Evolutionary conservation across 352 stramenopile genomes (phyloP), one percentile per base, ranked within the genome.

Genomic region (Globisporangium nodosum): DNA sequence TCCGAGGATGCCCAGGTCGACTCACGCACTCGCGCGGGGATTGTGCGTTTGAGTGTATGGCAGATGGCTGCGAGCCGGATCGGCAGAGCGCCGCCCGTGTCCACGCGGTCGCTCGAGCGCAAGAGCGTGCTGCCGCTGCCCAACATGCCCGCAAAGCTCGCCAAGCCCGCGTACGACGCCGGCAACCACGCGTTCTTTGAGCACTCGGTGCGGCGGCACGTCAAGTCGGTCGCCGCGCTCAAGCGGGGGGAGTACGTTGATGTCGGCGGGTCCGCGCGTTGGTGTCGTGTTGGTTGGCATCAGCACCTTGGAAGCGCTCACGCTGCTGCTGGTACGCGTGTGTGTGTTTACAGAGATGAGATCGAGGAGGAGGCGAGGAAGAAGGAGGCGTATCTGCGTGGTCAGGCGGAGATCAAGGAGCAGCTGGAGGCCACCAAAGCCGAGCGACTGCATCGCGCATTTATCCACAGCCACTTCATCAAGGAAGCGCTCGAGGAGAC

Each of bases 401-500:
- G 58, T 18, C 70, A 84, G 51, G 56, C 58, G 3, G 65, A 70
- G 11, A 57, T 82, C 31, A 68, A 58, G 46, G 68, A 77, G 21
- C 27, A 74, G 15, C 64, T 93, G 3, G 76, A 86, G 51, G 48
- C 58, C 27, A 88, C 76, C 2, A 88, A 87, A 43, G 79, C 80
- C 9, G 81, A 91, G 63, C 76, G 84, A 52, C 59, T 90, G 13
- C 84, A 90, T 64, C 68, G 66, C 8, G 78, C 78, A 5, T 88
- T 83, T 49, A 73, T 90, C 37, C 76, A 89, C 54, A 88, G 74
- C 42, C 69, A 81, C 40, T 91, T 79, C 40, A 89, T 90, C 60
- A 88, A 89, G 52, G 78, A 81, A 50, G 75, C 74, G 9, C 60
- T 91, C 0, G 74, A 90, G 35, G 81, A 91, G 60, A 87, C 79